Evolutionary conservation across 1,139 yeast genomes (phyloP), one percentile per base, ranked within the genome.

Genomic region (Hansenula lynferdii): DNA sequence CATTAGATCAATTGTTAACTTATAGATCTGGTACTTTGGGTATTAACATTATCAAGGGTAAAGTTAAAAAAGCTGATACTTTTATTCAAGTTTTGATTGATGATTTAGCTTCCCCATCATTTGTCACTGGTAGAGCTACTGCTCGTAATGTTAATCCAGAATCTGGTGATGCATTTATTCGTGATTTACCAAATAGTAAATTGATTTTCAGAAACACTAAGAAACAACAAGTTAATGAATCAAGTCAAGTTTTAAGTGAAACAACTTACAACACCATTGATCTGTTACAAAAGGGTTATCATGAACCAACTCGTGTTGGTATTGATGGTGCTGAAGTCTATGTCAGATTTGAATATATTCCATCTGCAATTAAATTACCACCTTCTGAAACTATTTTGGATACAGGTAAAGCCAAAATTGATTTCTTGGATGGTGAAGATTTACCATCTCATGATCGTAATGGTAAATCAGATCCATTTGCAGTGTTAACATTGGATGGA

Each of bases 381-480:
- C 72, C 75, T 17, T 61, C 71, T 29, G 92, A 83, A 52, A 71
- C 84, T 8, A 70, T 82, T 42, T 58, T 69, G 49, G 90, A 84
- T 56, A 83, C 85, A 25, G 94, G 94, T 50, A 50, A 65, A 14
- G 58, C 83, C 38, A 66, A 69, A 38, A 58, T 84, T 49, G 79
- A 77, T 31, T 62, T 84, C 38, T 53, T 79, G 30, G 68, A 74
- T 35, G 92, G 79, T 17, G 67, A 67, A 21, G 61, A 68, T 41
- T 60, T 84, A 44, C 58, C 59, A 37, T 60, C 87, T 14, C 82
- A 75, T 35, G 94, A 84, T 56, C 63, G 75, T 42, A 81, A 80
- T 53, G 92, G 92, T 42, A 80, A 79, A 50, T 79, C 90, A 5
- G 94, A 84, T 64, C 92, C 94, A 42, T 75, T 69, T 53, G 72